These are phyloP conservation scores for Eucalyptus sp. DNA, from an alignment of 345 rosid species.

Conservation along the genomic window DNA sequence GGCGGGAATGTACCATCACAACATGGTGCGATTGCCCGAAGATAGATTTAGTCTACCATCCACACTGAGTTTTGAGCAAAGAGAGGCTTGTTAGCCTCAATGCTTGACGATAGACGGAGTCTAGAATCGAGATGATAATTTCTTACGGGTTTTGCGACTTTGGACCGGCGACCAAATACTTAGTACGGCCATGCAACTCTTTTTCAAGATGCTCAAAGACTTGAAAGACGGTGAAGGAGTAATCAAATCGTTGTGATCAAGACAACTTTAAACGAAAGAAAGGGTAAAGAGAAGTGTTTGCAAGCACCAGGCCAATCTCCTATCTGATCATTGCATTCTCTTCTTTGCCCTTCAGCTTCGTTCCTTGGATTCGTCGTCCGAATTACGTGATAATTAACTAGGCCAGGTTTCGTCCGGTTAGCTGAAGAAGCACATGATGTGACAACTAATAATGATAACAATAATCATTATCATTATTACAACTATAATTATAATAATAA, in stretches of 20 bases:
- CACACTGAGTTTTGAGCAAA: background rate
- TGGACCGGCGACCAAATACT: background rate
- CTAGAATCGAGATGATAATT: background rate
- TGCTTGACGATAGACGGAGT: background rate
- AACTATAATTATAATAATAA: background rate
- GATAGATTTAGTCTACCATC: background rate
- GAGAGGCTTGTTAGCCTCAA: background rate
- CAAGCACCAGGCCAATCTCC: background rate
- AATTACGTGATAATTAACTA: background rate
- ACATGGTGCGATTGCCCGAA: background rate
- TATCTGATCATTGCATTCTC: background rate
- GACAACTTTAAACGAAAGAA: background rate
- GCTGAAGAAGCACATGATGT: background rate
- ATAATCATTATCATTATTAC: background rate
- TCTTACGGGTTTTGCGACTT: background rate
- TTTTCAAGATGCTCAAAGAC: background rate
- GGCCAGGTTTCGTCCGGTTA: background rate
- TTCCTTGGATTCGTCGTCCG: background rate
- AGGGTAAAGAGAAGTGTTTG: rapidly evolving
- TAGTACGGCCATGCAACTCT: background rate
- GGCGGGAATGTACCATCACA: background rate
- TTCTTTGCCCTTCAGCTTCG: background rate
- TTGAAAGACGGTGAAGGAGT: background rate
- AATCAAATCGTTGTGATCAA: background rate
- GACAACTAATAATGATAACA: background rate